Base-by-base conservation (phyloP, 208 protist species). In the Acanthamoeba polyphaga region DNA sequence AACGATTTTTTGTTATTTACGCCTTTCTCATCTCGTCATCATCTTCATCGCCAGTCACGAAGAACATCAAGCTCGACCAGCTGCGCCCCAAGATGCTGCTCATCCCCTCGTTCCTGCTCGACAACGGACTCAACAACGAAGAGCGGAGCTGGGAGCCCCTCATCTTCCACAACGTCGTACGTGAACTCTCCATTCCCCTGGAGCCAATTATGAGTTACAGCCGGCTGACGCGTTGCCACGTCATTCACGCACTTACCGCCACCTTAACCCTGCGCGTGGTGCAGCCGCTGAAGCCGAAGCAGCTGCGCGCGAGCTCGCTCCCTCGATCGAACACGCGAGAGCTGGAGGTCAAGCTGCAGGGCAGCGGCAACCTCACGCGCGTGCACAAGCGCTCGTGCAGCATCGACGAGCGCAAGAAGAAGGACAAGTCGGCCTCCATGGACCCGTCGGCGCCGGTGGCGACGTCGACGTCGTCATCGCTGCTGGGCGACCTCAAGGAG, bases 111-210 rank as follows among this genome's bases (percentile, higher is more conserved):
- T 92, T 92, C 87, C 64, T 92, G 22, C 46, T 92, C 24, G 87
- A 92, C 49, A 92, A 92, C 27, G 87, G 64, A 27, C 64, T 92
- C 24, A 46, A 92, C 32, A 76, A 92, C 62, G 87, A 92, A 34
- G 80, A 89, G 46, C 80, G 80, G 9, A 89, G 80, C 87, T 92
- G 87, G 87, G 87, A 92, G 64, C 87, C 87, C 43, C 87, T 70
- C 87, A 92, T 92, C 87, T 92, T 53, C 38, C 87, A 92, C 62
- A 92, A 92, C 64, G 64, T 92, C 51, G 80, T 89, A 89, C 80
- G 80, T 46, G 7, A 43, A 34, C 43, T 15, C 32, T 10, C 72
- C 17, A 55, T 22, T 43, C 22, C 1, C 68, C 3, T 43, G 0
- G 24, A 43, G 0, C 76, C 76, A n/a, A 55, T 7, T 49, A 1